Evolutionary conservation across 805 yeast species (phyloP), one percentile per base, ranked within the genome.

Genomic region (Saturnispora mendoncae): DNA sequence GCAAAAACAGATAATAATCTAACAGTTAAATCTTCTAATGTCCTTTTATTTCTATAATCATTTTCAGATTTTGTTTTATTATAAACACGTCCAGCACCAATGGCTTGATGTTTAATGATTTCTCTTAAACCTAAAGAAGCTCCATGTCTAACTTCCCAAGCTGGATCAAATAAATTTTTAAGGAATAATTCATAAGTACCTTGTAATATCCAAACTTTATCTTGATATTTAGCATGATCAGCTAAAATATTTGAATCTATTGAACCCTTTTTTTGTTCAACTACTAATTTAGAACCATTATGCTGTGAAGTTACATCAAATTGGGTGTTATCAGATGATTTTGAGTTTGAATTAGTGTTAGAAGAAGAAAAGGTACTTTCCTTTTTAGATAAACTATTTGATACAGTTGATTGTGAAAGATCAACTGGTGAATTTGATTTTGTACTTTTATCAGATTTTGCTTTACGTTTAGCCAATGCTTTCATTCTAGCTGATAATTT

Each of bases 131-230:
- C 97, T 52, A 92, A 69, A 3, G 94, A 84, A 0, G 97, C 87
- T 27, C 98, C 99, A 62, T 92, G 99, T 51, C 99, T 75, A 13
- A 80, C 71, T 63, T 92, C 97, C 99, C 99, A 92, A 33, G 71
- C 69, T 31, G 85, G 94, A 46, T 80, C 79, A 56, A 85, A 85
- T 44, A 92, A 62, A 51, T 87, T 95, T 30, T 76, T 76, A 45
- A 86, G 64, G 29, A 92, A 62, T 18, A 87, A 65, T 56, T 85
- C 97, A 60, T 81, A 87, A 10, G 90, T 80, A 15, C 96, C 95
- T 66, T 88, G 96, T 51, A 88, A 85, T 41, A 86, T 94, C 97
- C 97, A 92, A 0, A 84, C 81, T 30, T 80, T 67, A 4, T 84
- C 85, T 0, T 82, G 77, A 13, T 78, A 80, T 43, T 76, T 76